phyloP scores from a whole-genome alignment of 1,284 basidiomycete species.

The Porogramme epimiltina region DNA sequence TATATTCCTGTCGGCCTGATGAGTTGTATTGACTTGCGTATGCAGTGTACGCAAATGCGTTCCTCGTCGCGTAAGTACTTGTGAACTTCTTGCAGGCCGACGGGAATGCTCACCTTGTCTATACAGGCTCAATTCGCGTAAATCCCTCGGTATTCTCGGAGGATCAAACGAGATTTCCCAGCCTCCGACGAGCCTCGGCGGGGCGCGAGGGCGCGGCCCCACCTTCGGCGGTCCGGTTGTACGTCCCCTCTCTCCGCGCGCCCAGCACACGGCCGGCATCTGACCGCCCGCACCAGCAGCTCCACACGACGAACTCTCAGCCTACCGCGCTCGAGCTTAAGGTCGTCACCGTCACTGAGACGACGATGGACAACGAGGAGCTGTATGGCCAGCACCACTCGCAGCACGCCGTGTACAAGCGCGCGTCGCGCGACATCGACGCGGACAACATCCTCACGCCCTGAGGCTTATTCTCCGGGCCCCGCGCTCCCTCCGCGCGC shows the following conservation, averaged over 20 bases:
- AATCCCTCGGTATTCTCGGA: neutral
- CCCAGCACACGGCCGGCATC: neutral
- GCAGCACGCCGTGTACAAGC: too few relatives aligned
- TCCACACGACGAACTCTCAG: neutral
- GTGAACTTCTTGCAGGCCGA: neutral
- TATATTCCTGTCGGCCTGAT: neutral
- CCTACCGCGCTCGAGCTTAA: constrained; percentile 10
- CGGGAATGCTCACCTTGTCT: too few relatives aligned
- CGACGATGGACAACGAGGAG: neutral
- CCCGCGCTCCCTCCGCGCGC: too few relatives aligned
- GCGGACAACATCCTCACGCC: too few relatives aligned
- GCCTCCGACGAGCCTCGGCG: neutral
- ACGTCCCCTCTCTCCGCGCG: neutral
- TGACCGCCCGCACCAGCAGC: neutral
- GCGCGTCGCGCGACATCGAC: too few relatives aligned
- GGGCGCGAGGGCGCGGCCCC: neutral
- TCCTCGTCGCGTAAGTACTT: constrained; percentile 8
- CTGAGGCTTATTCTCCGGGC: too few relatives aligned
- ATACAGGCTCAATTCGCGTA: constrained; percentile 8
- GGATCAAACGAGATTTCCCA: neutral
- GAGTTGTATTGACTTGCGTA: too few relatives aligned
- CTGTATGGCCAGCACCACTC: too few relatives aligned
- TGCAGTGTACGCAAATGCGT: constrained; percentile 11
- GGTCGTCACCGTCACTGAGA: constrained; percentile 3
- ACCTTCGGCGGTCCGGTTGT: neutral